phyloP scores from a whole-genome alignment of 2,329 filamentous ascomycete genomes.

The Thelonectria olida region DNA sequence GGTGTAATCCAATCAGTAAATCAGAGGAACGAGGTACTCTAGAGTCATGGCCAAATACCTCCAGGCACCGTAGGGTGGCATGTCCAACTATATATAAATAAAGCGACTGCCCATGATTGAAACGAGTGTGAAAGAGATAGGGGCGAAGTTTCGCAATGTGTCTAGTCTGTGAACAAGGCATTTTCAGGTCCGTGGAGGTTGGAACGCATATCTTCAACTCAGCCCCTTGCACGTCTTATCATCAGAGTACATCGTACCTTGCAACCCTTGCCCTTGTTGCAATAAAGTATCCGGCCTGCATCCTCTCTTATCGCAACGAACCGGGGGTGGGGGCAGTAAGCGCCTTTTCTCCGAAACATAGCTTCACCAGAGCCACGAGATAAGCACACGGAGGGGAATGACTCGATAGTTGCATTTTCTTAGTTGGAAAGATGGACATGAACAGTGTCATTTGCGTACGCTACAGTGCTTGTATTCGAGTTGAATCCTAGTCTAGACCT shows the following conservation, averaged over 20 bases:
- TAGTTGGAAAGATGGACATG: neutral
- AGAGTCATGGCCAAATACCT: neutral
- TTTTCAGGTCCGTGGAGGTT: slow-evolving; percentile 5
- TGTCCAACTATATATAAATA: neutral
- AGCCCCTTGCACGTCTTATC: slow-evolving; percentile 28
- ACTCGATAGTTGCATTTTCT: slow-evolving; percentile 11
- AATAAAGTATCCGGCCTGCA: slow-evolving; percentile 7
- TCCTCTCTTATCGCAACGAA: slow-evolving; percentile 7
- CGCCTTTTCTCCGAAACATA: neutral
- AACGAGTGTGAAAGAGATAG: neutral
- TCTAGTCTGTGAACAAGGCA: neutral
- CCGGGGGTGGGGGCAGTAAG: slow-evolving; percentile 7
- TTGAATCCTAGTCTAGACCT: slow-evolving; percentile 9
- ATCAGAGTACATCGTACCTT: slow-evolving; percentile 6
- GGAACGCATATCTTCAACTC: slow-evolving; percentile 4
- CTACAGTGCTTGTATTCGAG: neutral
- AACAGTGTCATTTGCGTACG: neutral
- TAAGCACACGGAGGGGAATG: neutral
- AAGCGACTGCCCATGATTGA: neutral
- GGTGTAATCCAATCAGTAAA: neutral
- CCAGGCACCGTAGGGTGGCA: neutral
- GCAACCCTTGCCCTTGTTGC: slow-evolving; percentile 15
- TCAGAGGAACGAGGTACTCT: neutral
- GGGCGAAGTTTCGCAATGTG: slow-evolving; percentile 4
- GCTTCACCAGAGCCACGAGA: neutral